Conservation (phyloP, 1,139 yeast species). For the Blastobotrys aristatus region DNA sequence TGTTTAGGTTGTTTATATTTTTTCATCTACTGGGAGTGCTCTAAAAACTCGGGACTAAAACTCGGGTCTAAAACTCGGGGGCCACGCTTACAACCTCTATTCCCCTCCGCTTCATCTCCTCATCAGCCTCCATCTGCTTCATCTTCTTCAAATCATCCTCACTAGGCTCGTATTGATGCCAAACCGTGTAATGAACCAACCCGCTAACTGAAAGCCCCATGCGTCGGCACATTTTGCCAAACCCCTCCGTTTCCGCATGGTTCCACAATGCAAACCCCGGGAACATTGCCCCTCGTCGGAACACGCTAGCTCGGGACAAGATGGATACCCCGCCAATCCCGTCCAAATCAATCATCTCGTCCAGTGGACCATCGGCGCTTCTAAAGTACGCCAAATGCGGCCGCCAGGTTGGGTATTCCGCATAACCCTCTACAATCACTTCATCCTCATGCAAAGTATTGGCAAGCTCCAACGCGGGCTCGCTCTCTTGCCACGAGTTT, state of each 20-base stretch:
- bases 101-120: neutral
- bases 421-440: slow-evolving; percentile 88
- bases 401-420: slow-evolving; percentile 89
- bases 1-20: neutral
- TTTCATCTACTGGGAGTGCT: no score
- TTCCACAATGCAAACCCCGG: slow-evolving; percentile 86
- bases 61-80: neutral
- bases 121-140: slow-evolving; percentile 53
- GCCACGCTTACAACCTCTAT: slow-evolving; percentile 7
- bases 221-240: slow-evolving; percentile 74
- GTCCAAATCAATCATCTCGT: slow-evolving; percentile 82
- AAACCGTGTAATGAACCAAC: slow-evolving; percentile 79
- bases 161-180: slow-evolving; percentile 93
- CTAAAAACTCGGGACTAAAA: no score
- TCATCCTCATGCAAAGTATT: slow-evolving; percentile 74
- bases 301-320: slow-evolving; percentile 69
- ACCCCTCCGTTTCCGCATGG: slow-evolving; percentile 92
- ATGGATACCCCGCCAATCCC: slow-evolving; percentile 93
- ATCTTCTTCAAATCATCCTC: slow-evolving; percentile 81
- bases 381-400: slow-evolving; percentile 84
- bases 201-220: slow-evolving; percentile 82
- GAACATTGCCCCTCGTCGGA: slow-evolving; percentile 76
- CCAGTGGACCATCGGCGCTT: slow-evolving; percentile 77
- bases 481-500: slow-evolving; percentile 88
- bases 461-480: slow-evolving; percentile 76